A percentile compares a stretch with the other conserved stretches of the same genome.
phyloP scores from a whole-genome alignment of 306 rosid genomes.

The Crotalaria pallida region DNA sequence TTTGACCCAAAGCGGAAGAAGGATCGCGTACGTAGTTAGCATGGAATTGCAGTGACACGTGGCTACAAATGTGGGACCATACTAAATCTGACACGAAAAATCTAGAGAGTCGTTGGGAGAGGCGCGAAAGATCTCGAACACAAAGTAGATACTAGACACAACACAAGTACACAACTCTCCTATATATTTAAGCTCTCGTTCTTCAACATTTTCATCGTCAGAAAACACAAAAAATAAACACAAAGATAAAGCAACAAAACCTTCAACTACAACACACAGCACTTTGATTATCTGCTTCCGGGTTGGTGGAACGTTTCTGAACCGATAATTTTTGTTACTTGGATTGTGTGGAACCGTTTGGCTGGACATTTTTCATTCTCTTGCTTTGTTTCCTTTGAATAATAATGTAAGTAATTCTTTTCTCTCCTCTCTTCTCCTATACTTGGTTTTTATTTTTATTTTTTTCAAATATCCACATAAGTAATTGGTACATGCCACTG shows the following conservation, averaged over 20 bases:
- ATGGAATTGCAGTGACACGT: neutral
- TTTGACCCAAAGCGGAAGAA: neutral
- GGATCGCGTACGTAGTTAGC: neutral
- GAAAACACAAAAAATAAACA: too few relatives aligned
- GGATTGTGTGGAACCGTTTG: constrained; percentile 53
- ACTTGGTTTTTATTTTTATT: neutral
- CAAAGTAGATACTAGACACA: too few relatives aligned
- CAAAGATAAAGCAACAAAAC: too few relatives aligned
- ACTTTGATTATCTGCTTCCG: neutral
- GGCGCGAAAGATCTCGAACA: constrained; percentile 21
- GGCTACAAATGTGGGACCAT: constrained; percentile 3
- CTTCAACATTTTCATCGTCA: neutral
- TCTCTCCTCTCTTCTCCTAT: neutral
- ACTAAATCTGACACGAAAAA: neutral
- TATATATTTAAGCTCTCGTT: neutral
- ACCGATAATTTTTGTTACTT: constrained; percentile 33
- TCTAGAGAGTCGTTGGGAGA: neutral
- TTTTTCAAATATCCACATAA: too few relatives aligned
- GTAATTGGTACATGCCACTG: too few relatives aligned
- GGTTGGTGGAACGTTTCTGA: constrained; percentile 56
- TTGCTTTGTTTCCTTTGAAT: neutral
- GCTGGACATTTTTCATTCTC: constrained; percentile 17
- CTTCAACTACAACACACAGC: neutral
- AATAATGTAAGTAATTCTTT: constrained; percentile 26
- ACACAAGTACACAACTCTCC: too few relatives aligned